These are phyloP conservation scores for Pulveroboletus frians DNA, from an alignment of 768 basidiomycete species.

Conservation along the genomic window DNA sequence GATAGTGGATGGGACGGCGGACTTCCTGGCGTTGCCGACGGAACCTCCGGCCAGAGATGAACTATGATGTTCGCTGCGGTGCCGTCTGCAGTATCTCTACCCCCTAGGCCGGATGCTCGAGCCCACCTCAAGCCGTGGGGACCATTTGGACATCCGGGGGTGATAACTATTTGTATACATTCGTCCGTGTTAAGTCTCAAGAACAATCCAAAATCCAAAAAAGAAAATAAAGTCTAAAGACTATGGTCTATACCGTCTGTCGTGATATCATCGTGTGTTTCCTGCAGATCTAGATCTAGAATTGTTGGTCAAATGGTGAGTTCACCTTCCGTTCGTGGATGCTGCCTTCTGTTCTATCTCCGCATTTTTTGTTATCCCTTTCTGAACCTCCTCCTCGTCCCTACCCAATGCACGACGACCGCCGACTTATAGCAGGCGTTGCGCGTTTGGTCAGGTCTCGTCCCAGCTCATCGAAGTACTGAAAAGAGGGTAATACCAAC, in stretches of 20 bases:
- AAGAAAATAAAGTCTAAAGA: neutral
- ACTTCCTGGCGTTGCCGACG: slow-evolving; percentile 41
- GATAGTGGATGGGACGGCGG: slow-evolving; percentile 61
- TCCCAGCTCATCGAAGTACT: slow-evolving; percentile 12
- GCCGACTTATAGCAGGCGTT: slow-evolving; percentile 3
- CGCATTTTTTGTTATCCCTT: slow-evolving; percentile 35
- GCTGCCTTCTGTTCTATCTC: slow-evolving; percentile 28
- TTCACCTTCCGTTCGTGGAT: slow-evolving; percentile 5
- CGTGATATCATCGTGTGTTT: neutral
- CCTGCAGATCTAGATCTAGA: neutral
- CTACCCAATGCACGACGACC: slow-evolving; percentile 26
- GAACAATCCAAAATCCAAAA: neutral
- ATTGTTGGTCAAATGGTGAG: slow-evolving; percentile 16
- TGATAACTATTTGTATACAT: neutral
- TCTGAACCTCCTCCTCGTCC: slow-evolving; percentile 41
- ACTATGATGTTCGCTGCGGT: slow-evolving; percentile 16
- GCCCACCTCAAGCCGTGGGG: neutral
- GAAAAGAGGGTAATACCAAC: slow-evolving; percentile 4
- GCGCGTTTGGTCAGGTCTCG: slow-evolving; percentile 28
- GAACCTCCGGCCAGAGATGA: slow-evolving; percentile 32
- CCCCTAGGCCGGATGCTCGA: neutral
- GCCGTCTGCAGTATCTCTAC: neutral
- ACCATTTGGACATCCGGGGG: neutral
- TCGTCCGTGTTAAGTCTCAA: neutral
- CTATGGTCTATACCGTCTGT: neutral